Conservation (phyloP, 2,329 filamentous ascomycete species). For the Fusarium sp. region DNA sequence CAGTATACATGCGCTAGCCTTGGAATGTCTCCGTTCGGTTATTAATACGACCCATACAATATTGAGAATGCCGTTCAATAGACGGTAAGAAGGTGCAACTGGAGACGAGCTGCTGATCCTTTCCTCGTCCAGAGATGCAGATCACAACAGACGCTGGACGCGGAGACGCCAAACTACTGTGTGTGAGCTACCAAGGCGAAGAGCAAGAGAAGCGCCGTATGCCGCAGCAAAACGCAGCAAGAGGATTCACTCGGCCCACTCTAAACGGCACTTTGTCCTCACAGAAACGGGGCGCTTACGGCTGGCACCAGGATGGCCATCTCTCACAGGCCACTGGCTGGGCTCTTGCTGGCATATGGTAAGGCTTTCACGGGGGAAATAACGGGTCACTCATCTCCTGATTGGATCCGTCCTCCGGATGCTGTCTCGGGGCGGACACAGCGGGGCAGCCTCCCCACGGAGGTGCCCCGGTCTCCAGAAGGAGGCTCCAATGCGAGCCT, state of each 20-base stretch:
- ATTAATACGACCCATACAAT: too few relatives aligned
- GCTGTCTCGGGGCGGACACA: constrained; percentile 36
- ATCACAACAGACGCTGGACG: too few relatives aligned
- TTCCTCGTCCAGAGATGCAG: too few relatives aligned
- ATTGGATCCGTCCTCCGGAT: constrained; percentile 38
- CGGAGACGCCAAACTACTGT: too few relatives aligned
- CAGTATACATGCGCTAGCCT: too few relatives aligned
- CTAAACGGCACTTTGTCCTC: constrained; percentile 27
- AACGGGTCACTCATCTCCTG: constrained; percentile 10
- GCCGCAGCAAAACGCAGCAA: constrained; percentile 25
- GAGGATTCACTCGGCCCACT: too few relatives aligned
- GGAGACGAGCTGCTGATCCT: too few relatives aligned
- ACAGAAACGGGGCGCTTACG: constrained; percentile 30
- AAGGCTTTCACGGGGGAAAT: constrained; percentile 36
- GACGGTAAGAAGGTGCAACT: too few relatives aligned
- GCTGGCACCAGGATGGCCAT: constrained; percentile 5
- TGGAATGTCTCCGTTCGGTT: too few relatives aligned
- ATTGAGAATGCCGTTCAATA: too few relatives aligned
- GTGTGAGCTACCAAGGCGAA: constrained; percentile 14
- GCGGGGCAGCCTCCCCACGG: constrained; percentile 38
- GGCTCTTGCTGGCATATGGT: constrained; percentile 8
- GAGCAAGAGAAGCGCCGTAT: constrained; percentile 30
- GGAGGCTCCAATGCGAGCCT: constrained; percentile 11
- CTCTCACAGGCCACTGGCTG: constrained; percentile 27
- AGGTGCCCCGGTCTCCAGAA: constrained; percentile 27